These are phyloP conservation scores for Termitomyces sp. DNA, from an alignment of 768 basidiomycete species.

Conservation along the genomic window DNA sequence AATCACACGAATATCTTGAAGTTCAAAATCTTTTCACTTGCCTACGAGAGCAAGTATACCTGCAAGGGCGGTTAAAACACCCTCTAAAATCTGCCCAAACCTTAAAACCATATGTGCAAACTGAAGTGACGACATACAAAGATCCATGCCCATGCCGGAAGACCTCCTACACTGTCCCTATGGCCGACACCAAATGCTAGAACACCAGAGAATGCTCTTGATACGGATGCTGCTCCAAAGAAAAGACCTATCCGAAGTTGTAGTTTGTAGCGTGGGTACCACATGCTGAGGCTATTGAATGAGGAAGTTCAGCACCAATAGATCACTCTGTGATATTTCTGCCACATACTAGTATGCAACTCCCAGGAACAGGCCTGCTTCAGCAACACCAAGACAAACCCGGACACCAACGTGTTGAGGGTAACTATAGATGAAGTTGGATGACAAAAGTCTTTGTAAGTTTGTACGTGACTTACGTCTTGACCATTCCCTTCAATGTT, in stretches of 20 bases:
- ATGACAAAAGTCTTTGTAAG: neutral
- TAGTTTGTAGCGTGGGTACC: slow-evolving; percentile 63
- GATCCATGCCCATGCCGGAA: slow-evolving; percentile 66
- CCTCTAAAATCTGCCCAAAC: slow-evolving; percentile 54
- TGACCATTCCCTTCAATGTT: slow-evolving; percentile 66
- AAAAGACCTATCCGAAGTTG: slow-evolving; percentile 62
- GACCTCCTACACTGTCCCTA: slow-evolving; percentile 42
- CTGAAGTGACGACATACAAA: slow-evolving; percentile 38
- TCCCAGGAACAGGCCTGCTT: slow-evolving; percentile 72
- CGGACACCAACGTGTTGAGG: slow-evolving; percentile 57
- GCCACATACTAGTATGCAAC: slow-evolving; percentile 63
- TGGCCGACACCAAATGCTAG: slow-evolving; percentile 54
- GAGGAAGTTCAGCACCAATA: neutral
- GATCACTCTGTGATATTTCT: neutral
- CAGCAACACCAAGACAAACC: slow-evolving; percentile 58
- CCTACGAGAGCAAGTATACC: slow-evolving; percentile 51
- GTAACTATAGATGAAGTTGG: slow-evolving; percentile 36
- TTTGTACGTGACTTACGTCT: slow-evolving; percentile 37
- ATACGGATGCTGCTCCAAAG: slow-evolving; percentile 61
- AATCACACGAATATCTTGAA: neutral
- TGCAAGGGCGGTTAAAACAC: slow-evolving; percentile 54
- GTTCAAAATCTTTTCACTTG: slow-evolving; percentile 16
- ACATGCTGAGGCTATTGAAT: slow-evolving; percentile 50
- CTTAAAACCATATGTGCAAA: neutral
- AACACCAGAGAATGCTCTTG: slow-evolving; percentile 61